Evolutionary conservation across 352 stramenopile species (phyloP).

Genomic region (Globisporangium yorkense): DNA sequence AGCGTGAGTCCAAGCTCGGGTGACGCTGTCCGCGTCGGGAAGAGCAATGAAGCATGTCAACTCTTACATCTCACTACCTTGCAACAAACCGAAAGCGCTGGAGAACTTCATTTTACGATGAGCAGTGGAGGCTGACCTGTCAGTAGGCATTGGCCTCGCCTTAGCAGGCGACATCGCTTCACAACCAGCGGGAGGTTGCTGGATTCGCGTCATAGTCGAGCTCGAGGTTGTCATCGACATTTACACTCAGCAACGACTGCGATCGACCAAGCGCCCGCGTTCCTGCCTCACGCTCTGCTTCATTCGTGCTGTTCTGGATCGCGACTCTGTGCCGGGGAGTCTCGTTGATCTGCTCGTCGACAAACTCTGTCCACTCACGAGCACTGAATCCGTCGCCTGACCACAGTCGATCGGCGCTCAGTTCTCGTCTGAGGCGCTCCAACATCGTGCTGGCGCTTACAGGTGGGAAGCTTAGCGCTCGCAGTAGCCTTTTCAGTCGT

Average conservation of each 20-base stretch:
- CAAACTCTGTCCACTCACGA: conserved; percentile 30
- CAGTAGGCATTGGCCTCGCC: too few relatives aligned
- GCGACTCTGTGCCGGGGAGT: background rate
- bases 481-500: conserved; percentile 27
- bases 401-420: conserved; percentile 27
- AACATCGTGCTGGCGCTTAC: conserved; percentile 25
- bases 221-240: conserved; percentile 8
- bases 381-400: conserved; percentile 23
- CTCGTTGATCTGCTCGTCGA: background rate
- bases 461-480: conserved; percentile 36
- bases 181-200: background rate
- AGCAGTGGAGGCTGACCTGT: too few relatives aligned
- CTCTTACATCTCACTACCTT: too few relatives aligned
- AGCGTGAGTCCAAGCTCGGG: too few relatives aligned
- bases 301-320: background rate
- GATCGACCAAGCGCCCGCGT: conserved; percentile 1
- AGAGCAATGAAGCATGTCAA: too few relatives aligned
- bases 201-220: background rate
- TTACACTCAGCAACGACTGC: conserved; percentile 9
- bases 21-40: too few relatives aligned
- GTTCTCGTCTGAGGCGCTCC: conserved; percentile 14
- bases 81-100: too few relatives aligned
- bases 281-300: background rate
- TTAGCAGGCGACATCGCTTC: background rate
- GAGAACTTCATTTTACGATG: too few relatives aligned